Conservation (phyloP, 2,329 filamentous ascomycete species). For the Pseudocercospora eumusae region DNA sequence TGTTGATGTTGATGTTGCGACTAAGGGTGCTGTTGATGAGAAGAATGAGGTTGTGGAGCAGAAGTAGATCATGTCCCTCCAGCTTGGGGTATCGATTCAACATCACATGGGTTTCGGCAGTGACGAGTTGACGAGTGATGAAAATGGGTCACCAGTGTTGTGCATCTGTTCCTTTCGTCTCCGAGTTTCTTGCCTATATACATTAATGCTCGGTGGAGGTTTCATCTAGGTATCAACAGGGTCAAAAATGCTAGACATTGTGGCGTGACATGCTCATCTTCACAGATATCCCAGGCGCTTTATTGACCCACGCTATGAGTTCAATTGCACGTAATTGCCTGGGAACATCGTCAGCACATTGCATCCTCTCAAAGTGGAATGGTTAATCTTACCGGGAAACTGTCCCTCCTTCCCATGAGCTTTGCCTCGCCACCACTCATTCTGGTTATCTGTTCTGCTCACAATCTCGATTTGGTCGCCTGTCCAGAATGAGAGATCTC, state of each 20-base stretch:
- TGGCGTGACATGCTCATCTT: neutral
- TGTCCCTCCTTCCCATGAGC: constrained; percentile 80
- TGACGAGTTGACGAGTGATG: neutral
- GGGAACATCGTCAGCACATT: constrained; percentile 10
- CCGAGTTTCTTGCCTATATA: constrained; percentile 1
- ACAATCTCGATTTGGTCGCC: constrained; percentile 91
- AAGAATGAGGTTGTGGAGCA: constrained; percentile 16
- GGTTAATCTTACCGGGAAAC: constrained; percentile 78
- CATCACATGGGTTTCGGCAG: neutral
- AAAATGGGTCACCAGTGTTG: neutral
- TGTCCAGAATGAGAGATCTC: constrained; percentile 84
- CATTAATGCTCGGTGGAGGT: constrained; percentile 2
- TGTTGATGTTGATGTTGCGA: constrained; percentile 16
- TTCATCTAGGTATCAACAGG: neutral
- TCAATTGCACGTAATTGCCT: constrained; percentile 54
- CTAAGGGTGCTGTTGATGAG: constrained; percentile 8
- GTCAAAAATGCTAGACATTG: neutral
- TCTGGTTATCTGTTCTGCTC: constrained; percentile 72
- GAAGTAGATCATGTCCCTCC: neutral
- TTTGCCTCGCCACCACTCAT: constrained; percentile 95
- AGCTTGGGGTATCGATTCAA: neutral
- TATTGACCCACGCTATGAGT: constrained; percentile 29
- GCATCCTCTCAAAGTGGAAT: neutral
- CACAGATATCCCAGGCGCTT: constrained; percentile 3
- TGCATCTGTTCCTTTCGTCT: neutral